Conservation (phyloP, 2,329 filamentous ascomycete genomes). For the Zarea fungicola region DNA sequence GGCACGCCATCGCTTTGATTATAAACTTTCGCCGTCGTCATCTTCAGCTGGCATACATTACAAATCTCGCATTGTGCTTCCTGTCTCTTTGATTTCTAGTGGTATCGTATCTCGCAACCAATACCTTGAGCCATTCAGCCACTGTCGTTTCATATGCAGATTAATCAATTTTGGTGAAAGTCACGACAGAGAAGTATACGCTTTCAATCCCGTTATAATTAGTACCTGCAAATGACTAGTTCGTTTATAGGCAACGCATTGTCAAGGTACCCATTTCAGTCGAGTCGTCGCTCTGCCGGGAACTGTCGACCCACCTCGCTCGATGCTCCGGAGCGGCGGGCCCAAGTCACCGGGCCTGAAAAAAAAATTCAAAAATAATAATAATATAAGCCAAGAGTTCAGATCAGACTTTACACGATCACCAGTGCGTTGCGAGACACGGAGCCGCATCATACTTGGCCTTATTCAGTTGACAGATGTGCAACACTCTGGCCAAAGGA, state of each 20-base stretch:
- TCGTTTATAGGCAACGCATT: neutral
- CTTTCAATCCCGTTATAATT: too few relatives aligned
- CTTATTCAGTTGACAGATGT: neutral
- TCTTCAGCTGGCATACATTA: neutral
- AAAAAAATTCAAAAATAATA: neutral
- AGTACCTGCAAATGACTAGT: too few relatives aligned
- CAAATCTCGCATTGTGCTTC: neutral
- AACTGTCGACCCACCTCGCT: constrained; percentile 5
- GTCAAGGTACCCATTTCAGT: neutral
- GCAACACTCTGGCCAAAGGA: too few relatives aligned
- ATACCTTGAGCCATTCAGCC: too few relatives aligned
- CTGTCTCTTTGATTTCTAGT: too few relatives aligned
- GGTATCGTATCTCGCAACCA: too few relatives aligned
- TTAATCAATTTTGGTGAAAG: too few relatives aligned
- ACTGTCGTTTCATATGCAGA: too few relatives aligned
- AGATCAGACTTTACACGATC: neutral
- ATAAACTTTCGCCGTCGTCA: too few relatives aligned
- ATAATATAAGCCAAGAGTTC: neutral
- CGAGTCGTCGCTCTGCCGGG: neutral
- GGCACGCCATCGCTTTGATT: constrained; percentile 4
- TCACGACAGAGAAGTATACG: too few relatives aligned
- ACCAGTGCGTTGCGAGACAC: neutral
- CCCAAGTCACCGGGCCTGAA: neutral
- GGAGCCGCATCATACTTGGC: neutral
- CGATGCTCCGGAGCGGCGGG: constrained; percentile 9